Percentiles rank a stretch among this genome's conserved stretches.
Conservation (phyloP, 2,329 filamentous ascomycete genomes). For the Torrubiellomyces zombiae region DNA sequence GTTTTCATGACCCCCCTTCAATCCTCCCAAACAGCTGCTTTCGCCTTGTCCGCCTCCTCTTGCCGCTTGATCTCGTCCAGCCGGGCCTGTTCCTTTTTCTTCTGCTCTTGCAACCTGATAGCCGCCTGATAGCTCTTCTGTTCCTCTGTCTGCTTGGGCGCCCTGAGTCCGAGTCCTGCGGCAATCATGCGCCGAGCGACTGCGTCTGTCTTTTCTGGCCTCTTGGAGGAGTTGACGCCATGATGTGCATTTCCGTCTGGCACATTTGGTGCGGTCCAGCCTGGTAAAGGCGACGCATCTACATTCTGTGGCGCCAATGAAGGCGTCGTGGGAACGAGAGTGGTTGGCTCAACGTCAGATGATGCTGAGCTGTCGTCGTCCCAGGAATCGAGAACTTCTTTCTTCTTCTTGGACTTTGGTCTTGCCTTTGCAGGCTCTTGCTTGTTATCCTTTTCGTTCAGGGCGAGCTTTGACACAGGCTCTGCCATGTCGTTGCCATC, state of each 20-base stretch:
- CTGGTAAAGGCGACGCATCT: conserved; percentile 3
- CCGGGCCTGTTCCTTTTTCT: conserved; percentile 54
- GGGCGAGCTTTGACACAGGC: conserved; percentile 15
- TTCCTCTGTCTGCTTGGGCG: conserved; percentile 72
- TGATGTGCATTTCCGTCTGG: not conserved
- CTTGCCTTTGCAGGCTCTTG: conserved; percentile 4
- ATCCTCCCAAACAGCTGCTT: conserved; percentile 74
- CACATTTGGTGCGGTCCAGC: conserved; percentile 1
- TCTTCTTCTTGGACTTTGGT: conserved; percentile 12
- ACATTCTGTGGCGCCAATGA: conserved; percentile 35
- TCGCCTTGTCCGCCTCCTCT: conserved; percentile 57
- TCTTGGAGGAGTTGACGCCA: conserved; percentile 11
- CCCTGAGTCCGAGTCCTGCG: conserved; percentile 65
- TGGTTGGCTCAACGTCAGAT: conserved; percentile 9
- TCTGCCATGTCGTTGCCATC: conserved; percentile 12
- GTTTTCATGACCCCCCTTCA: no score
- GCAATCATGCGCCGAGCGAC: conserved; percentile 84
- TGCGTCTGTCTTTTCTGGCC: conserved; percentile 86
- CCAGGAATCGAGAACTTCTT: conserved; percentile 25
- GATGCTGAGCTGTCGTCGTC: conserved; percentile 34
- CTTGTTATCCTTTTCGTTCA: conserved; percentile 9
- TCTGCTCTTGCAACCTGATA: conserved; percentile 70
- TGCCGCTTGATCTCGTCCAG: conserved; percentile 43
- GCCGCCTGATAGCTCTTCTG: conserved; percentile 74
- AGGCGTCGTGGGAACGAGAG: conserved; percentile 40